Evolutionary conservation across 2,329 filamentous ascomycete genomes (phyloP), one percentile per base, ranked within the genome.

Genomic region (Trichoderma semiorbis): DNA sequence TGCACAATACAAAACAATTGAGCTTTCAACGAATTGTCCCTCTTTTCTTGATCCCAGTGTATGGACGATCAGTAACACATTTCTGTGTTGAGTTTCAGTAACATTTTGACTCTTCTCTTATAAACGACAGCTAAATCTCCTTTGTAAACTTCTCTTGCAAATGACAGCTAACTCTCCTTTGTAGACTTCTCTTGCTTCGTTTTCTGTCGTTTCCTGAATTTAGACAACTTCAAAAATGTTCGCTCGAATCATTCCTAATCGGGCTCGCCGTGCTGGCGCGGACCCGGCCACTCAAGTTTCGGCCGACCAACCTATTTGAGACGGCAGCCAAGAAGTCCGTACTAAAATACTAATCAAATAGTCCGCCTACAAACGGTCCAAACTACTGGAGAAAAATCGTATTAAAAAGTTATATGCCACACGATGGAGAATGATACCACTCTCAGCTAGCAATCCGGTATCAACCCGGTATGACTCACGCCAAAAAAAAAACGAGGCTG

Each of bases 381-480:
- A 61, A 47, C 28, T 26, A 5, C 16, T 43, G 21, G 43, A 7
- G 16, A 65, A 53, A 47, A 61, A 26, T 12, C 5, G 24, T 47
- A 11, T 50, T n/a, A 10, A 60, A 60, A 47, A 68, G 18, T 57
- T 32, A 60, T 68, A 68, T 26, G 28, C 18, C 62, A 50, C 26
- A 32, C 26, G 5, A 64, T 50, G 28, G 62, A 18, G 16, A 64
- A 50, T 34, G 34, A n/a, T 69, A 18, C 36, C 65, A 11, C 28
- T 65, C 28, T 65, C 62, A 65, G 62, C 28, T 53, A 65, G 62
- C 62, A 69, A 32, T 50, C 65, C 65, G 34, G 26, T 47, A 26
- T 57, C n/a, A 39, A 43, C 7, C 65, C 65, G 53, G 65, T 69
- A 61, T 69, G 65, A 69, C 24, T 69, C 65, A 69, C 26, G 55